Base-by-base conservation (phyloP, 2,329 filamentous ascomycete species). In the Scedosporium boydii region DNA sequence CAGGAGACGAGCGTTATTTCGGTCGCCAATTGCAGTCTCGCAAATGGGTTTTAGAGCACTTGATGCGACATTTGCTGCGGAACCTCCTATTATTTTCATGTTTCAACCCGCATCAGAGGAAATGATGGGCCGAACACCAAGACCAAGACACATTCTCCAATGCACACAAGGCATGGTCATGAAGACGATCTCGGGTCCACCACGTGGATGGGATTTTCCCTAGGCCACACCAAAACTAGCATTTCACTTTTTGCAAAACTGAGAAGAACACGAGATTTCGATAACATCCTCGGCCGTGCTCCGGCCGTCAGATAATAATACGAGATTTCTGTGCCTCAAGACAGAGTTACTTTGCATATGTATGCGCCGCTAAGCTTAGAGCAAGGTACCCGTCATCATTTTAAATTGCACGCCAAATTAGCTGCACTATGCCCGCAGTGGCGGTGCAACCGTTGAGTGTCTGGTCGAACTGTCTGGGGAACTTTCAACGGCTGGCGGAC, bases 331-430 rank as follows among this genome's bases (percentile, higher is more conserved):
- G 34, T 38, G 34, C 34, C 34, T 38, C 34, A 38, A 38, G 34
- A 14, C 34, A 12, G 2, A 38, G 34, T 48, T 48, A 21, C 44
- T 38, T 38, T 48, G 44, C 44, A 18, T 48, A 9, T 48, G 44
- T 21, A n/a, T 21, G n/a, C 9, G 16, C 44, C 44, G 44, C n/a
- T 48, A 48, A 21, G 44, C 34, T 48, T 48, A n/a, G n/a, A 48
- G 7, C n/a, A 18, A 21, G 44, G 44, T 48, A 48, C 44, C 34
- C 44, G 14, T 48, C 44, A 21, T 18, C 29, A 18, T 18, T 55
- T 55, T 55, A 23, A 55, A 55, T 55, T 55, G 12, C 51, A 55
- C 21, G 51, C 51, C 51, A 55, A 55, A 55, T 55, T 55, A 55
- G 51, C 21, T 55, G 51, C 51, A 55, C 23, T 14, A 27, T 55